These are phyloP conservation scores for Cyberlindnera petersonii DNA, from an alignment of 805 yeast genomes.

Conservation along the genomic window DNA sequence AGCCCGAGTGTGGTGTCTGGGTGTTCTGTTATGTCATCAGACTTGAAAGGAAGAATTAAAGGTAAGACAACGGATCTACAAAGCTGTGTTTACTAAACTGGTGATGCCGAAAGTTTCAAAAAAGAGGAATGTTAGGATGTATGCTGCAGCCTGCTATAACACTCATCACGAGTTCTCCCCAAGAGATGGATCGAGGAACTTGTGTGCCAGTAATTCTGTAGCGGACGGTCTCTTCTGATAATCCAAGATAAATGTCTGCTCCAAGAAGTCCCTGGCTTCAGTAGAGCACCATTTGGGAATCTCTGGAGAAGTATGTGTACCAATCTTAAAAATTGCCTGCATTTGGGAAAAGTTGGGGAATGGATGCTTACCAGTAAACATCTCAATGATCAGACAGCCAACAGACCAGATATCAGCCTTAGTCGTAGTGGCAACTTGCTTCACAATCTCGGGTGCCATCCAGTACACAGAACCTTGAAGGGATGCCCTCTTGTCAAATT, in stretches of 20 bases:
- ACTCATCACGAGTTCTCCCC: too few relatives aligned
- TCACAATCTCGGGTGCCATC: slow-evolving; percentile 99
- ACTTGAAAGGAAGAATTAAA: too few relatives aligned
- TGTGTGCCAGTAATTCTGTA: slow-evolving; percentile 57
- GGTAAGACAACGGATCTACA: too few relatives aligned
- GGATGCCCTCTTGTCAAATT: slow-evolving; percentile 61
- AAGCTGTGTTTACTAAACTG: too few relatives aligned
- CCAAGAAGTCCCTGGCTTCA: slow-evolving; percentile 64
- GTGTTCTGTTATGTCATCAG: too few relatives aligned
- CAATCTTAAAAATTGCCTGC: slow-evolving; percentile 96
- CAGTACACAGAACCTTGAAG: slow-evolving; percentile 94
- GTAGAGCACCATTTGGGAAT: slow-evolving; percentile 70
- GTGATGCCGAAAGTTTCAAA: too few relatives aligned
- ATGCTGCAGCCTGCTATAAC: too few relatives aligned
- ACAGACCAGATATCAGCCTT: slow-evolving; percentile 98
- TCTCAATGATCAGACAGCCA: slow-evolving; percentile 90
- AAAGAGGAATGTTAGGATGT: too few relatives aligned
- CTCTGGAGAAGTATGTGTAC: slow-evolving; percentile 77
- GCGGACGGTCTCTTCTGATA: slow-evolving; percentile 74
- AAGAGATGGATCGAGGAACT: slow-evolving; percentile 40
- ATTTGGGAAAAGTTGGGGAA: slow-evolving; percentile 91
- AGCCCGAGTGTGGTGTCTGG: too few relatives aligned
- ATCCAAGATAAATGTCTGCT: slow-evolving; percentile 69
- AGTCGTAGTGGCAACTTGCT: slow-evolving; percentile 84
- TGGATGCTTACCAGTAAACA: slow-evolving; percentile 95